These are phyloP conservation scores for Macrocybe gigantea DNA, from an alignment of 768 basidiomycete species.

Conservation along the genomic window DNA sequence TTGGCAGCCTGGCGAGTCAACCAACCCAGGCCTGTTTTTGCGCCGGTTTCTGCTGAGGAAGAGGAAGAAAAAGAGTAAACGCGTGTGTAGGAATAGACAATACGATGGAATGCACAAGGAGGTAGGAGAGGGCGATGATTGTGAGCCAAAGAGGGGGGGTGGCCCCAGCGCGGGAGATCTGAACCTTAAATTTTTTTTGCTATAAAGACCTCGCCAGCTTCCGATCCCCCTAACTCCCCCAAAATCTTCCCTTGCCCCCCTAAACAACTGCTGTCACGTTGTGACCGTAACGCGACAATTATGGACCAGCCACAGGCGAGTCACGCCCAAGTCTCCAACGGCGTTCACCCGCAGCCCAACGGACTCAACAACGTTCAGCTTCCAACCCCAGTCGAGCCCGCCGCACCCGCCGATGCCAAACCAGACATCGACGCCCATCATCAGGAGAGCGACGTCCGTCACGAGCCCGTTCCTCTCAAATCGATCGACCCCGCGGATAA, in stretches of 20 bases:
- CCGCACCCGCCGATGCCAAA: slow-evolving; percentile 47
- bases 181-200: slow-evolving; percentile 77
- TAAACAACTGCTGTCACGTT: slow-evolving; percentile 36
- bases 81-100: slow-evolving; percentile 7
- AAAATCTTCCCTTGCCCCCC: slow-evolving; percentile 62
- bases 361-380: slow-evolving; percentile 37
- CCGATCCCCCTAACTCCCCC: slow-evolving; percentile 69
- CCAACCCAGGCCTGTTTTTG: slow-evolving; percentile 85
- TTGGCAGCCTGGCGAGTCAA: slow-evolving; percentile 72
- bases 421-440: slow-evolving; percentile 58
- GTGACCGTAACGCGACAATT: slow-evolving; percentile 74
- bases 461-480: slow-evolving; percentile 52
- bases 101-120: slow-evolving; percentile 6
- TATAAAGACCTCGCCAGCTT: slow-evolving; percentile 77
- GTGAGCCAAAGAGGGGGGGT: slow-evolving; percentile 32
- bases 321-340: slow-evolving; percentile 20
- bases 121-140: slow-evolving; percentile 15
- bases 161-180: slow-evolving; percentile 77
- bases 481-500: slow-evolving; percentile 31
- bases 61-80: slow-evolving; percentile 42
- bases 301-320: slow-evolving; percentile 40
- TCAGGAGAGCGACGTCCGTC: slow-evolving; percentile 63
- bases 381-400: slow-evolving; percentile 52
- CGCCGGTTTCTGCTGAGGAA: slow-evolving; percentile 53
- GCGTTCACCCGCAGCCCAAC: slow-evolving; percentile 28